Base-by-base conservation (phyloP, 2,329 filamentous ascomycete genomes). In the Fusarium sp. region DNA sequence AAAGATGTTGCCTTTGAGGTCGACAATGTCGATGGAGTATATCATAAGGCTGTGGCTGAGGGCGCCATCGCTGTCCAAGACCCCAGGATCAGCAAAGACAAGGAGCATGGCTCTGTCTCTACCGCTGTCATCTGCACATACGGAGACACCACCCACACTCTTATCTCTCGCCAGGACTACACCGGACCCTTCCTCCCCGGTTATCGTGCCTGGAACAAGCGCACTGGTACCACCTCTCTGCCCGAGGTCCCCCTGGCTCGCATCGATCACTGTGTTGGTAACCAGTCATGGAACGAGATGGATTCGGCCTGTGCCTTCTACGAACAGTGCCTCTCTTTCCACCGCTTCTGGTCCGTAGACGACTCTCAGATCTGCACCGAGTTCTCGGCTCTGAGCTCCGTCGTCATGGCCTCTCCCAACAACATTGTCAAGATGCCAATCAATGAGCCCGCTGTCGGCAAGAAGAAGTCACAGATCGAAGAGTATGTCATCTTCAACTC, bases 1-100 rank as follows among this genome's bases (percentile, higher is more conserved):
- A 97, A 96, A 79, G 94, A 97, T 72, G 93, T 97, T 31, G 91
- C 93, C 10, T 97, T 97, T 74, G 92, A 96, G 76, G 94, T 98
- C 11, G 93, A 98, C 77, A 87, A 92, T 71, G 92, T 96, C 34
- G 86, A 90, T 55, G 90, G 86, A 40, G 91, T 97, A 6, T 97
- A 92, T 76, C 74, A 80, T 53, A 86, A 86, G 54, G 94, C 94
- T 15, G 83, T 96, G 12, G 79, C 83, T 61, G 80, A 85, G 63
- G 87, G 88, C 68, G 85, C 87, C 73, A 73, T 81, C 60, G 80
- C 88, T 26, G 84, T 96, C 15, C 81, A 86, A 64, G 76, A 82
- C 22, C 92, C 92, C 1, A 77, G 75, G 26, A 78, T 77, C 6
- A 64, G 79, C 34, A 76, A 76, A 44, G 88, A 91, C 73, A 81